phyloP scores from a whole-genome alignment of 2,329 filamentous ascomycete genomes.

The Trichoderma sp. region DNA sequence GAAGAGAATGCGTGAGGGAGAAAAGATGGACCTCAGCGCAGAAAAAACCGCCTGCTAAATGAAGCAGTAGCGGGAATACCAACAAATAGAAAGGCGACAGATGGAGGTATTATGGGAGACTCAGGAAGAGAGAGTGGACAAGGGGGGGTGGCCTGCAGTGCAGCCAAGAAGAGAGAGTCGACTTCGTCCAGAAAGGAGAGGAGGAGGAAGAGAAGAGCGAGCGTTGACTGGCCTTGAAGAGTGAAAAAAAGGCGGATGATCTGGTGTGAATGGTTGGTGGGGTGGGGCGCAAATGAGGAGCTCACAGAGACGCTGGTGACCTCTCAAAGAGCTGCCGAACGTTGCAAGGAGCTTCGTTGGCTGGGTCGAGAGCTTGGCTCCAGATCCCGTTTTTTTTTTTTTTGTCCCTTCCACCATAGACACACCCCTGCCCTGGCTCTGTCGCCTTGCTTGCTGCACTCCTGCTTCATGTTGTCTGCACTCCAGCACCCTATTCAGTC shows the following conservation, averaged over 20 bases:
- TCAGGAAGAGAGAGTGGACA: constrained; percentile 17
- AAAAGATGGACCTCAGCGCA: constrained; percentile 18
- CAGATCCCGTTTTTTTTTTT: constrained; percentile 21
- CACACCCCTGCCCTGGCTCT: constrained; percentile 16
- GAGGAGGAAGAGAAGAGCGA: constrained; percentile 13
- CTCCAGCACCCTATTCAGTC: constrained; percentile 22
- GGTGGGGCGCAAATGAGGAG: constrained; percentile 26
- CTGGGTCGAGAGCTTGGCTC: constrained; percentile 21
- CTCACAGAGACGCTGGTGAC: constrained; percentile 26
- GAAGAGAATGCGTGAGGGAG: neutral
- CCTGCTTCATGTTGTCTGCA: constrained; percentile 21
- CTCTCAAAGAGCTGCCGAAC: constrained; percentile 24
- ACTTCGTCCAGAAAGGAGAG: constrained; percentile 12
- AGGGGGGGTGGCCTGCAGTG: constrained; percentile 17
- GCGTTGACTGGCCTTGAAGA: constrained; percentile 14
- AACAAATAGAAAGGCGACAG: constrained; percentile 21
- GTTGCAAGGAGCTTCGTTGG: constrained; percentile 26
- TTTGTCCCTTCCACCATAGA: neutral
- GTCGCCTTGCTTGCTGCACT: constrained; percentile 21
- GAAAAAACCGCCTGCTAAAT: constrained; percentile 16
- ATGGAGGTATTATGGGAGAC: constrained; percentile 17
- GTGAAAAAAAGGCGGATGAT: constrained; percentile 25
- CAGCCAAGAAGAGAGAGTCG: constrained; percentile 9
- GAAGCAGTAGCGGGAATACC: constrained; percentile 5
- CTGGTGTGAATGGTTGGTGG: constrained; percentile 28